Percentiles rank a stretch among this genome's conserved stretches.
These are phyloP conservation scores for Pseudogymnoascus sp. DNA, from an alignment of 2,329 filamentous ascomycete genomes.

Conservation along the genomic window DNA sequence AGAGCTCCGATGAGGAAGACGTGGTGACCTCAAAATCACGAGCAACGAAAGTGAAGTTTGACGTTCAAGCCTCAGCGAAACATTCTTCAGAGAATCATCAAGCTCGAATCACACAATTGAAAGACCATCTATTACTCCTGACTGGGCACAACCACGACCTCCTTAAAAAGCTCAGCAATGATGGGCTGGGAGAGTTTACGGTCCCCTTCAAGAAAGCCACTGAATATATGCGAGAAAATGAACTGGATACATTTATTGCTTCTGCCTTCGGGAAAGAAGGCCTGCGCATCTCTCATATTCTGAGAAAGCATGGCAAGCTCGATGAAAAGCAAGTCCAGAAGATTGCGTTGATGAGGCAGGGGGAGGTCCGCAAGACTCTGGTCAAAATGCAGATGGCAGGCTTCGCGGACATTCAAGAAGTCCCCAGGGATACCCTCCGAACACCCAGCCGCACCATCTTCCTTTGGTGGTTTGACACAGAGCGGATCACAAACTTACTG, in stretches of 20 bases:
- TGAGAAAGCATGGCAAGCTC: slow-evolving; percentile 82
- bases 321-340: slow-evolving; percentile 84
- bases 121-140: slow-evolving; percentile 66
- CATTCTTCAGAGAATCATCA: slow-evolving; percentile 17
- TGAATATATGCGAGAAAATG: slow-evolving; percentile 60
- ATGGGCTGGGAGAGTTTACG: slow-evolving; percentile 66
- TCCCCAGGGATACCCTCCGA: slow-evolving; percentile 78
- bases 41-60: slow-evolving; percentile 42
- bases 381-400: slow-evolving; percentile 79
- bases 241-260: slow-evolving; percentile 75
- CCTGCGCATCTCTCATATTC: slow-evolving; percentile 74
- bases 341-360: slow-evolving; percentile 73
- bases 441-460: slow-evolving; percentile 79
- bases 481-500: slow-evolving; percentile 60
- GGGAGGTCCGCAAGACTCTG: slow-evolving; percentile 77
- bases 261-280: slow-evolving; percentile 69
- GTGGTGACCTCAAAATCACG: neutral
- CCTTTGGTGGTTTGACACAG: slow-evolving; percentile 82
- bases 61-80: slow-evolving; percentile 31
- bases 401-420: slow-evolving; percentile 85
- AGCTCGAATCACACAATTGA: slow-evolving; percentile 50
- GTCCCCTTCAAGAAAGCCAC: slow-evolving; percentile 73
- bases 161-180: slow-evolving; percentile 55
- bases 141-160: slow-evolving; percentile 62
- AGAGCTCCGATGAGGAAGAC: slow-evolving; percentile 21